A percentile compares a stretch with the other conserved stretches of the same genome.
Evolutionary conservation across 2,329 filamentous ascomycete species (phyloP).

Genomic region (Penicillium oxalicum): DNA sequence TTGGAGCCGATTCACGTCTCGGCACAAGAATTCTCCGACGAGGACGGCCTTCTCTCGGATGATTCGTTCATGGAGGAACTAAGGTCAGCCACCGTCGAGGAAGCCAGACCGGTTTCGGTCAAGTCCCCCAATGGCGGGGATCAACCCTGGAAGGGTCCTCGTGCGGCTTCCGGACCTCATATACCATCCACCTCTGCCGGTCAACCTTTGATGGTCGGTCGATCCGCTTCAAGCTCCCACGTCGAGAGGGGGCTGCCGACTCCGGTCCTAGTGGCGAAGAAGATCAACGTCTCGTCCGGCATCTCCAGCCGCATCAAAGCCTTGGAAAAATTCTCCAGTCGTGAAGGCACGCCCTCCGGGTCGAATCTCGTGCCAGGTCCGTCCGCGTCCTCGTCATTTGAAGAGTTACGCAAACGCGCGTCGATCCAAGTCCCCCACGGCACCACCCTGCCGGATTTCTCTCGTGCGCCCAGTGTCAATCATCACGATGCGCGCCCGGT

Average conservation of each 20-base stretch:
- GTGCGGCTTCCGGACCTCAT: conserved; percentile 38
- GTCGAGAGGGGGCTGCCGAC: conserved; percentile 27
- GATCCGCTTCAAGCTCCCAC: conserved; percentile 37
- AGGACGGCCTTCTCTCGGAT: conserved; percentile 48
- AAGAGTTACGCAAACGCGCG: conserved; percentile 45
- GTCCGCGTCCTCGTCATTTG: conserved; percentile 54
- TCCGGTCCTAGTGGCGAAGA: conserved; percentile 57
- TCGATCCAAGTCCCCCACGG: conserved; percentile 31
- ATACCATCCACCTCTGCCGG: conserved; percentile 23
- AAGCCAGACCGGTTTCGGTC: conserved; percentile 74
- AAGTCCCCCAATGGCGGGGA: conserved; percentile 59
- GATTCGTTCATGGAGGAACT: conserved; percentile 81
- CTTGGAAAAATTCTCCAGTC: conserved; percentile 68
- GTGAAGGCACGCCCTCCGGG: conserved; percentile 29
- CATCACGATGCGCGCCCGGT: conserved; percentile 26
- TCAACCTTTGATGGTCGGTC: conserved; percentile 28
- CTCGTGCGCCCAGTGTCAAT: conserved; percentile 28
- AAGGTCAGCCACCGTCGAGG: conserved; percentile 71
- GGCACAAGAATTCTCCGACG: conserved; percentile 36
- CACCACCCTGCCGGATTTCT: conserved; percentile 22
- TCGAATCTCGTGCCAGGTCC: conserved; percentile 41
- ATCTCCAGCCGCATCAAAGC: conserved; percentile 95
- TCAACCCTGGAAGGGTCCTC: conserved; percentile 33
- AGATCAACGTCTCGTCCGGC: conserved; percentile 76
- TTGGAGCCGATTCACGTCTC: conserved; percentile 50